Conservation (phyloP, 139 green algal genomes). For the Helicosporidium sp. region DNA sequence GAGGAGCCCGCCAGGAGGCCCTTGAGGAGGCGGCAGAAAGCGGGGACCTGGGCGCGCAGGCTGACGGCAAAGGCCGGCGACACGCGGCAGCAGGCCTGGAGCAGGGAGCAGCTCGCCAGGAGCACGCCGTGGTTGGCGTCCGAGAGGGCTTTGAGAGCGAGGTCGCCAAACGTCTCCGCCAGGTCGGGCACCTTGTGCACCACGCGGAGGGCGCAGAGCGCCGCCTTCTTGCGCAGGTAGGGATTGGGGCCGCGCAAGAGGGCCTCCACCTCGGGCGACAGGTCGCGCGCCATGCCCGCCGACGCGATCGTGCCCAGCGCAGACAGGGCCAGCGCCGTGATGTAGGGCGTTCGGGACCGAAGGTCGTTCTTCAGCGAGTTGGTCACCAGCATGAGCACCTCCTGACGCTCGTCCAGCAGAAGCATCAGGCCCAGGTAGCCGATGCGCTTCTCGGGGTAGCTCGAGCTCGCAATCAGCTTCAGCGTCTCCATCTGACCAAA, state of each 20-base stretch:
- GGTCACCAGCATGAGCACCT: conserved; percentile 99
- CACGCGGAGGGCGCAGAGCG: conserved; percentile 34
- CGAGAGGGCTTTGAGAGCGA: background rate
- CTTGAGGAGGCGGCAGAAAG: too few relatives aligned
- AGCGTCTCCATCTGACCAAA: conserved; percentile 99
- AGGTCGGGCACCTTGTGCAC: conserved; percentile 5
- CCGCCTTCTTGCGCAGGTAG: conserved; percentile 90
- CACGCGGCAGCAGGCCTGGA: too few relatives aligned
- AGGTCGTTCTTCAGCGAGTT: conserved; percentile 95
- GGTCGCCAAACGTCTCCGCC: background rate
- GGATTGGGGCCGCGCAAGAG: conserved; percentile 53
- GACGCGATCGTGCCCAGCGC: conserved; percentile 92
- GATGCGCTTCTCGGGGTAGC: conserved; percentile 81
- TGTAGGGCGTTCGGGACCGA: conserved; percentile 57
- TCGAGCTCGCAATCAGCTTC: conserved; percentile 71
- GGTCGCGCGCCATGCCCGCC: conserved; percentile 88
- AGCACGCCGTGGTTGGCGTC: background rate
- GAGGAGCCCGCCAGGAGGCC: conserved; percentile 18
- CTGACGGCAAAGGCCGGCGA: too few relatives aligned
- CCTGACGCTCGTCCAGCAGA: conserved; percentile 89
- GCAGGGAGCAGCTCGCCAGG: too few relatives aligned
- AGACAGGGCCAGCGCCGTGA: conserved; percentile 72
- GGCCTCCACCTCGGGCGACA: conserved; percentile 78
- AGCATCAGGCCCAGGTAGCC: conserved; percentile 95
- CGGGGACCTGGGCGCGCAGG: too few relatives aligned